Base-by-base conservation (phyloP, 192 early-diverging fungal species). In the Umbelopsis isabellina region DNA sequence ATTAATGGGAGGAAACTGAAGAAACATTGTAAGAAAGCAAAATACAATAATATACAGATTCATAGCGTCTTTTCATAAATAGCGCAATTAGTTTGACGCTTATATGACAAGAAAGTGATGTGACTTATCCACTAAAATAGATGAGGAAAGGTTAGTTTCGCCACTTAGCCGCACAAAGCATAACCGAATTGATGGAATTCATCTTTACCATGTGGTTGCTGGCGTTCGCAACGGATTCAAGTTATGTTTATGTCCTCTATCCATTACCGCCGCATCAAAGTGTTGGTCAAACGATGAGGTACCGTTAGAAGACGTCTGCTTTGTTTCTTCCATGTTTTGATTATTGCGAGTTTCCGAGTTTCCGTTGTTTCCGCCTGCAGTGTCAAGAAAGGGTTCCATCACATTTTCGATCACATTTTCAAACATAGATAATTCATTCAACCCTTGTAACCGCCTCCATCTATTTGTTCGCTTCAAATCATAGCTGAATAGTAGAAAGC, bases 401-500 rank as follows among this genome's bases (percentile, higher is more conserved):
- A 61, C 55, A 61, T 35, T 61, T 27, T 61, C 55, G 30, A 61
- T 61, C 5, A 61, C 55, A 61, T 35, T 61, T 27, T 61, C 55
- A 35, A 61, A 61, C 25, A 61, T 16, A 35, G 27, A 35, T 25
- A 61, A n/a, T 30, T 61, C 55, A 25, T 61, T 61, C 12, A 61
- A 16, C 27, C 55, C 55, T 33, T 61, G 55, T 35, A 61, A 15
- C 51, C 69, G 25, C 41, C 69, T 71, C 69, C 69, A 71, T 44
- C 45, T 27, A 44, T 71, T 71, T n/a, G 69, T 71, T 1, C 52
- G 23, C 20, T 46, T 53, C 30, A 71, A 41, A 45, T 71, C 69
- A 16, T 61, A 61, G 30, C 55, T 61, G 13, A 33, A 61, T 16
- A 15, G 30, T 61, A 6, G 22, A 12, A 51, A 25, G 51, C 27